These are phyloP conservation scores for Monosporozyma yasuniensis DNA, from an alignment of 805 yeast species.

Conservation along the genomic window DNA sequence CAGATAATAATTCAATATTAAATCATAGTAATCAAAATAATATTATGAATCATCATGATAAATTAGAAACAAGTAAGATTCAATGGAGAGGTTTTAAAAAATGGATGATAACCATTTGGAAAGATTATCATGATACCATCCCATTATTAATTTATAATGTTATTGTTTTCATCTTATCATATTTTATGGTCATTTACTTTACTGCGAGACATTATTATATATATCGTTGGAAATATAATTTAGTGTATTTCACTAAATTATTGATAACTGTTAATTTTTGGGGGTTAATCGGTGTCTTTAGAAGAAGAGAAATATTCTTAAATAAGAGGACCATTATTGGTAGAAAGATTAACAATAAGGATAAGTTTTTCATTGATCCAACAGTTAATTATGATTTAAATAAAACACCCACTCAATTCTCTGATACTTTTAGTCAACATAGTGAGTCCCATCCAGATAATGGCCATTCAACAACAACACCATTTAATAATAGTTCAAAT, in stretches of 20 bases:
- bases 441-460: neutral
- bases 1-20: neutral
- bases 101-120: slow-evolving; percentile 11
- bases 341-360: slow-evolving; percentile 23
- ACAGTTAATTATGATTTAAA: slow-evolving; percentile 10
- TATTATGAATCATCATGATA: neutral
- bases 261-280: slow-evolving; percentile 27
- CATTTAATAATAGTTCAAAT: neutral
- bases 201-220: slow-evolving; percentile 3
- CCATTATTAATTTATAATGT: slow-evolving; percentile 22
- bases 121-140: slow-evolving; percentile 22
- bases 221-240: slow-evolving; percentile 19
- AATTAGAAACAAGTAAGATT: neutral
- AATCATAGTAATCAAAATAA: neutral
- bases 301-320: slow-evolving; percentile 20
- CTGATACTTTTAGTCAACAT: neutral
- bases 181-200: slow-evolving; percentile 12
- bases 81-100: neutral
- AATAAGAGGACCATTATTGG: slow-evolving; percentile 27
- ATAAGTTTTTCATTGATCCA: slow-evolving; percentile 24
- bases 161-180: slow-evolving; percentile 12
- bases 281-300: slow-evolving; percentile 27
- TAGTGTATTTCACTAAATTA: slow-evolving; percentile 17
- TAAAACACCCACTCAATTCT: neutral
- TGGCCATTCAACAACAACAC: neutral